phyloP scores from a whole-genome alignment of 208 protist genomes.

The Leishmania braziliensis region DNA sequence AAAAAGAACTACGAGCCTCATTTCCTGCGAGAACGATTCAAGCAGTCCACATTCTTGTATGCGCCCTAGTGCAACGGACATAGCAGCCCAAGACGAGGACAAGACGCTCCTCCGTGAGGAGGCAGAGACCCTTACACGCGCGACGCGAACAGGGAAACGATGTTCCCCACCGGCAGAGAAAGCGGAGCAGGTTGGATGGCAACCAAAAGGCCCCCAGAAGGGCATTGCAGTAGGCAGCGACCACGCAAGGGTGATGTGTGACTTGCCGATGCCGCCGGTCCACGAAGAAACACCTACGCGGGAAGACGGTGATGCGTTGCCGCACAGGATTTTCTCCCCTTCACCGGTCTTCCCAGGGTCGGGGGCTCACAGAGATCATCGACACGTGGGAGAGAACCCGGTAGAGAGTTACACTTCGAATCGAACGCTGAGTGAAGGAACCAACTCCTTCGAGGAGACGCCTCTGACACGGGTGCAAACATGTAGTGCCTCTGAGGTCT shows the following conservation, averaged over 20 bases:
- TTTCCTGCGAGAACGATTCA: background rate
- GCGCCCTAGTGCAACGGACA: background rate
- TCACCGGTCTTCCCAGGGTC: background rate
- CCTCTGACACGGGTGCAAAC: constrained; percentile 14
- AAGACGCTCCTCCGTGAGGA: background rate
- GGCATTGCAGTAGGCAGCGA: too few relatives aligned
- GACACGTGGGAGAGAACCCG: background rate
- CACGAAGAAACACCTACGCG: background rate
- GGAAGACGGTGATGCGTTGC: background rate
- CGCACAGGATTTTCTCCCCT: background rate
- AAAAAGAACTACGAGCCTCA: background rate
- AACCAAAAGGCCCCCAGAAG: too few relatives aligned
- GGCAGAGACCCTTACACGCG: background rate
- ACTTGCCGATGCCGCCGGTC: background rate
- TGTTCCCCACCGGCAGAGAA: background rate
- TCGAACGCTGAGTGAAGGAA: background rate
- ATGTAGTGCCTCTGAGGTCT: constrained; percentile 20
- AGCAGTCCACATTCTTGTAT: background rate
- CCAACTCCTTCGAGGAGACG: constrained; percentile 1
- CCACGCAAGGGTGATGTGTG: background rate
- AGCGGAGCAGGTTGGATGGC: too few relatives aligned
- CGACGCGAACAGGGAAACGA: background rate
- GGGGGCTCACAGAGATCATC: background rate
- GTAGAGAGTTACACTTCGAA: background rate
- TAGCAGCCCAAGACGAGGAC: constrained; percentile 7